phyloP scores from a whole-genome alignment of 2,329 filamentous ascomycete genomes.

The Penicillium sp. region DNA sequence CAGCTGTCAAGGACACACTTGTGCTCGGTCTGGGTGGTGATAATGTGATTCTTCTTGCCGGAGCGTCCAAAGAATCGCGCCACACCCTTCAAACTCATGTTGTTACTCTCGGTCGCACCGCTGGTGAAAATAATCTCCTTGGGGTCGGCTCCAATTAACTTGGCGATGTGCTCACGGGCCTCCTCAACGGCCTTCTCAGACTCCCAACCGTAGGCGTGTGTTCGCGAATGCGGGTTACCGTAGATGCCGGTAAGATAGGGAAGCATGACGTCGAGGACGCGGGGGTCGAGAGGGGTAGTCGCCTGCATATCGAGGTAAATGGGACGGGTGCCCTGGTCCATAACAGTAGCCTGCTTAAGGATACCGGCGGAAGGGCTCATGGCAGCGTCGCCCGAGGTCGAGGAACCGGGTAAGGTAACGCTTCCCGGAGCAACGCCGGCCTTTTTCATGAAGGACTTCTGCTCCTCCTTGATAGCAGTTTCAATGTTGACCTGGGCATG shows the following conservation, averaged over 20 bases:
- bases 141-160: constrained; percentile 85
- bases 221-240: constrained; percentile 95
- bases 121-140: constrained; percentile 99
- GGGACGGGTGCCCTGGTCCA: constrained; percentile 88
- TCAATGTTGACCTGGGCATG: constrained; percentile 75
- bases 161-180: constrained; percentile 78
- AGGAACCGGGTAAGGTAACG: constrained; percentile 61
- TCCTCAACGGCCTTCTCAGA: constrained; percentile 91
- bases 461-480: constrained; percentile 80
- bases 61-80: constrained; percentile 89
- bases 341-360: constrained; percentile 84
- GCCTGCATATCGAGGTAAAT: constrained; percentile 99
- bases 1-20: constrained; percentile 99
- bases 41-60: constrained; percentile 97
- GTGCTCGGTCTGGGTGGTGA: constrained; percentile 96
- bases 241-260: constrained; percentile 91
- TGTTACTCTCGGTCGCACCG: constrained; percentile 97
- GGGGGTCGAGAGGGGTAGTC: constrained; percentile 90
- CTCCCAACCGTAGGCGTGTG: constrained; percentile 98
- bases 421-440: constrained; percentile 55
- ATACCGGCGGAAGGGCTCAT: constrained; percentile 82
- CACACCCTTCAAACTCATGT: constrained; percentile 99
- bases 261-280: constrained; percentile 94
- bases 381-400: constrained; percentile 62
- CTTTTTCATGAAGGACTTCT: constrained; percentile 69